A percentile compares a stretch with the other conserved stretches of the same genome.
phyloP scores from a whole-genome alignment of 805 yeast species.

The Ogataea paraovalis region DNA sequence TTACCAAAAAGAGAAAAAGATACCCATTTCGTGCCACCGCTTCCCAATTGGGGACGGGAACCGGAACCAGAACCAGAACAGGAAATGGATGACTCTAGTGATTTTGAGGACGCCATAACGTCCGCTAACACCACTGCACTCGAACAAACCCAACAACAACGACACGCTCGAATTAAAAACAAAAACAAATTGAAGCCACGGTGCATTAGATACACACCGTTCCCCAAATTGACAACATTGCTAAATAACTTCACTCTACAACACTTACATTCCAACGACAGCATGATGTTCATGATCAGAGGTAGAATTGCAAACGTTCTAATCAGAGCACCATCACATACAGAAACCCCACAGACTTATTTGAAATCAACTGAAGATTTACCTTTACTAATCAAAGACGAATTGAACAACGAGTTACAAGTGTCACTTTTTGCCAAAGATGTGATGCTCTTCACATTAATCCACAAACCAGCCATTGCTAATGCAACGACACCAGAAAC shows the following conservation, averaged over 20 bases:
- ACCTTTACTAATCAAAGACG: neutral
- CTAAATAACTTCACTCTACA: neutral
- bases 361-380: neutral
- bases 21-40: neutral
- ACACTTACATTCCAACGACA: neutral
- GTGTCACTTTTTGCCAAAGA: neutral
- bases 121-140: neutral
- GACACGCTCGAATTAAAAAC: conserved; percentile 1
- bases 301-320: neutral
- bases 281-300: neutral
- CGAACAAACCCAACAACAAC: neutral
- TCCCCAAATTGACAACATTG: neutral
- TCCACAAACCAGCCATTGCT: neutral
- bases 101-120: neutral
- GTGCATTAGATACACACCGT: neutral
- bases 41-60: neutral
- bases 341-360: neutral
- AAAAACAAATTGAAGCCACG: neutral
- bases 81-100: neutral
- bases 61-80: neutral
- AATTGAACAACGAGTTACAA: neutral
- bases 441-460: neutral
- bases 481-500: neutral
- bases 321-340: neutral
- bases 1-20: neutral